These are phyloP conservation scores for Ophiostoma ips DNA, from an alignment of 2,329 filamentous ascomycete genomes.

Conservation along the genomic window DNA sequence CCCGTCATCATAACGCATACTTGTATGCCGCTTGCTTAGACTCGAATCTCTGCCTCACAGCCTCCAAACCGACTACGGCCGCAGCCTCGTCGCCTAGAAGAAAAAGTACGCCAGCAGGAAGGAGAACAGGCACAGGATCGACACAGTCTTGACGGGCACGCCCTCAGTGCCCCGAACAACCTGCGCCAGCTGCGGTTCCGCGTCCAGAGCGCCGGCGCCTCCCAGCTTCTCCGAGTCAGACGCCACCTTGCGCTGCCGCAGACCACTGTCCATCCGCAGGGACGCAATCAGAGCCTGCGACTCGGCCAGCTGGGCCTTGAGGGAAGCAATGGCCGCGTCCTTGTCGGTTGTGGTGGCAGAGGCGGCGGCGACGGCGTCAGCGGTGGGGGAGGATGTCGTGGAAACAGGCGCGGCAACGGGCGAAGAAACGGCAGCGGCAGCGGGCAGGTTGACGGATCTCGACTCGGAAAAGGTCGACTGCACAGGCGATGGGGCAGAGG, in stretches of 20 bases:
- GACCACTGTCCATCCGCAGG: constrained; percentile 55
- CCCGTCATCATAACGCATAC: background rate
- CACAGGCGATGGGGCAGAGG: background rate
- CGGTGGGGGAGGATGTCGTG: background rate
- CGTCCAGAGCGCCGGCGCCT: constrained; percentile 17
- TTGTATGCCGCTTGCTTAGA: background rate
- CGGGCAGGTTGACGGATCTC: background rate
- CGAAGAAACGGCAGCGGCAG: background rate
- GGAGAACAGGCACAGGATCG: constrained; percentile 70
- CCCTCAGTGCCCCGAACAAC: constrained; percentile 52
- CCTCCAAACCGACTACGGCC: too few relatives aligned
- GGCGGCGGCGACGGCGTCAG: too few relatives aligned
- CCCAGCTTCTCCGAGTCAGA: constrained; percentile 22
- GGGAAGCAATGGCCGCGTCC: constrained; percentile 16
- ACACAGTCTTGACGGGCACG: constrained; percentile 75
- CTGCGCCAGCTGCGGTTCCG: constrained; percentile 34
- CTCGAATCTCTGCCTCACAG: too few relatives aligned
- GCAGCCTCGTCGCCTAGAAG: too few relatives aligned
- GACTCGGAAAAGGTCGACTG: background rate
- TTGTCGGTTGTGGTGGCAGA: constrained; percentile 7
- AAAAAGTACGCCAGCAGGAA: constrained; percentile 94
- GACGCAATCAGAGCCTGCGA: constrained; percentile 60
- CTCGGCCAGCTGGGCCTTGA: constrained; percentile 31
- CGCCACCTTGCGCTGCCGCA: constrained; percentile 60
- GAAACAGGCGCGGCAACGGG: too few relatives aligned